Conservation (phyloP, 345 rosid species). For the Populus euphratica region DNA sequence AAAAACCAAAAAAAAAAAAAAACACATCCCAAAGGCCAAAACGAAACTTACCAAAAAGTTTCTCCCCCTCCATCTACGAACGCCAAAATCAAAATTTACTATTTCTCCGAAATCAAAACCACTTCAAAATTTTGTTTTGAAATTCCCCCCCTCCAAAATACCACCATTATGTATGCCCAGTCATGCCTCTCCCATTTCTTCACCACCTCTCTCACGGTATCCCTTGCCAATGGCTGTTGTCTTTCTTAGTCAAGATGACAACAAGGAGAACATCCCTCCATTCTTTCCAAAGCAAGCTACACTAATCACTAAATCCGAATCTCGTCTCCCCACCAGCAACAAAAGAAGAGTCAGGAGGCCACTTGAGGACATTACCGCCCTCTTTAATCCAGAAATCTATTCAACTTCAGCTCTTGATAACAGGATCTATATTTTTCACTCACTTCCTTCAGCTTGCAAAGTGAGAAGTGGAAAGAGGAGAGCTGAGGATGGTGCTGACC, state of each 20-base stretch:
- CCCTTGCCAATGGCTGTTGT: conserved; percentile 21
- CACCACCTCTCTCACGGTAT: neutral
- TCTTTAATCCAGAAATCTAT: conserved; percentile 4
- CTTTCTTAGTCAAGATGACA: conserved; percentile 13
- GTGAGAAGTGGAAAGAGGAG: conserved; percentile 17
- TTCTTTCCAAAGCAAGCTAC: conserved; percentile 13
- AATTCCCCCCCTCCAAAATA: conserved; percentile 26
- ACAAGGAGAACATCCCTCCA: conserved; percentile 37
- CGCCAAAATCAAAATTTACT: neutral
- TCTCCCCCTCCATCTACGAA: conserved; percentile 16
- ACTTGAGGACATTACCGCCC: conserved; percentile 36
- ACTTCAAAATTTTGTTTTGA: conserved; percentile 22
- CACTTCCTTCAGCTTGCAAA: neutral
- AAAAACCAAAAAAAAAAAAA: conserved; percentile 9
- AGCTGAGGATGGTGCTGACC: conserved; percentile 1
- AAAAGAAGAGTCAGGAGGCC: conserved; percentile 24
- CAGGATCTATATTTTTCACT: neutral
- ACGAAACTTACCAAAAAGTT: neutral
- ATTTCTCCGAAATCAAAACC: too few species aligned
- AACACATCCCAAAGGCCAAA: neutral
- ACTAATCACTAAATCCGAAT: neutral
- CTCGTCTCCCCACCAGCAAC: neutral
- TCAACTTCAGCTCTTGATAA: conserved; percentile 3
- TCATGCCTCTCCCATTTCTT: neutral
- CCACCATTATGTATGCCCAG: conserved; percentile 24